Base-by-base conservation (phyloP, 2,329 filamentous ascomycete genomes). In the Fusarium graminum region DNA sequence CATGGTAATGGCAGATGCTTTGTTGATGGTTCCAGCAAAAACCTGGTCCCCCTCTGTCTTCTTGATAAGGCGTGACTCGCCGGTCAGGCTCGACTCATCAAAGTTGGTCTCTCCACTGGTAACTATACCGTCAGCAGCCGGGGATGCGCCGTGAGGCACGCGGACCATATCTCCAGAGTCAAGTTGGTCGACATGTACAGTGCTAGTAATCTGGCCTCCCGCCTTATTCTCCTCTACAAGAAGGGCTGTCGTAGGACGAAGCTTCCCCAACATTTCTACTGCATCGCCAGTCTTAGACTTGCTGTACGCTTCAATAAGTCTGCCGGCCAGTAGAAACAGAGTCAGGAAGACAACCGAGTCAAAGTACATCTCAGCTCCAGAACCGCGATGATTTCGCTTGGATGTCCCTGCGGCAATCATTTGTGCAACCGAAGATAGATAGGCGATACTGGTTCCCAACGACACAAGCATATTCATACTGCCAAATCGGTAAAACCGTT, bases 381-480 rank as follows among this genome's bases (percentile, higher is more conserved):
- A 66, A n/a, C 32, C 41, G n/a, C 59, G 63, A 34, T 68, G 64
- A 6, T 59, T 45, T 36, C 65, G 49, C 75, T 71, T 4, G 72
- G 65, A 6, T 74, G 82, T 85, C 6, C 89, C 86, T 1, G 77
- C 79, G 8, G 88, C 86, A 50, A 92, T 89, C 74, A 97, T 84
- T 66, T 96, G 89, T 16, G 88, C 90, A 25, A 97, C 80, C 0
- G 93, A 97, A 1, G 92, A 90, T 63, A 96, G 81, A 75, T 97
- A 97, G 2, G 94, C 94, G 61, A 97, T 92, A 3, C 88, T 90
- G 0, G 94, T 97, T 7, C 93, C 94, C 3, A 97, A 84, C 9
- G 91, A 95, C 78, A 97, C 94, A 60, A 97, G 85, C 81, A 96
- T 90, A 74, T 97, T 97, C 94, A 97, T 97, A 80, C 93, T 97